These are phyloP conservation scores for Lasiodiplodia citricola DNA, from an alignment of 2,329 filamentous ascomycete species.

Conservation along the genomic window DNA sequence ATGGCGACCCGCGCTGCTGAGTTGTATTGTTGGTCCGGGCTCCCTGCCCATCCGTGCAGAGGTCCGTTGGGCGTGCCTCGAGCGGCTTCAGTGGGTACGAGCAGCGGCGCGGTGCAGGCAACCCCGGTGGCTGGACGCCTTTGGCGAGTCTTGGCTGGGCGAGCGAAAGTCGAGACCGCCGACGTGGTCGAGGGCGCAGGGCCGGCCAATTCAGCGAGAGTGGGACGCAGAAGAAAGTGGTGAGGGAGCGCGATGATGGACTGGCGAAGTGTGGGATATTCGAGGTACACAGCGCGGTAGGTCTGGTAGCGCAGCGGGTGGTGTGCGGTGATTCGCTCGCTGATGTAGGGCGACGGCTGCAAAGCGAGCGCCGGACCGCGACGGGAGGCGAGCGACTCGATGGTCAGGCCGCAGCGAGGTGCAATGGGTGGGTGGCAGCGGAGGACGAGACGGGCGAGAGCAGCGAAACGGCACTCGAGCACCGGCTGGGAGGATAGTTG, in stretches of 20 bases:
- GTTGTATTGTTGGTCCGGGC: conserved; percentile 11
- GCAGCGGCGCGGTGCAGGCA: conserved; percentile 19
- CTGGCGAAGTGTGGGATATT: not conserved
- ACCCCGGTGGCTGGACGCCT: conserved; percentile 15
- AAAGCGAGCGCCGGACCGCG: conserved; percentile 8
- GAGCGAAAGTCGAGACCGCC: not conserved
- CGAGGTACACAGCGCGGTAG: not conserved
- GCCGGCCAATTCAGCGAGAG: conserved; percentile 1
- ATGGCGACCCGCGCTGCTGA: conserved; percentile 17
- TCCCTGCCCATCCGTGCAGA: conserved; percentile 12
- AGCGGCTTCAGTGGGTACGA: conserved; percentile 6
- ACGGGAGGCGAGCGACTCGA: conserved; percentile 12
- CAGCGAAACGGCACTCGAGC: conserved; percentile 10
- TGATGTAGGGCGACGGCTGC: conserved; percentile 10
- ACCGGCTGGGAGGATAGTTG: conserved; percentile 8
- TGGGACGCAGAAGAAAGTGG: not conserved
- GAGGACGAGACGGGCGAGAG: conserved; percentile 14
- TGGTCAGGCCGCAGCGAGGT: not conserved
- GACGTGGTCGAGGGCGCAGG: not conserved
- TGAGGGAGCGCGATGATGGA: not conserved
- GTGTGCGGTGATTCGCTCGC: conserved; percentile 15
- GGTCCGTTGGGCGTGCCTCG: conserved; percentile 3
- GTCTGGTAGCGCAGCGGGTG: not conserved
- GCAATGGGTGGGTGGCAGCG: conserved; percentile 1
- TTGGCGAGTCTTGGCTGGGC: not conserved